Conservation (phyloP, 192 early-diverging fungal genomes). For the Coemansia sp. region DNA sequence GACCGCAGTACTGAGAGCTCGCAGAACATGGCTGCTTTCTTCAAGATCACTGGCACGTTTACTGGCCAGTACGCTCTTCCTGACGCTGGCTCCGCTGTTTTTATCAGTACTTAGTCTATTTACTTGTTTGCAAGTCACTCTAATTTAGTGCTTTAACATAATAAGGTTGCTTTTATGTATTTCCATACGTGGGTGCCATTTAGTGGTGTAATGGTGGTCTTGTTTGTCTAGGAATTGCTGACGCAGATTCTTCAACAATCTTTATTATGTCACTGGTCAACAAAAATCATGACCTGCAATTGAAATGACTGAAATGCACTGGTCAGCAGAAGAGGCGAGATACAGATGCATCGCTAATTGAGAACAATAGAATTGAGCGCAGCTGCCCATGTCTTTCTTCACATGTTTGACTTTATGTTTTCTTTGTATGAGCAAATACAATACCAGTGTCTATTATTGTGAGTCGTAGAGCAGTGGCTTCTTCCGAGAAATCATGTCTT, state of each 20-base stretch:
- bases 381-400: not conserved
- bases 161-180: not conserved
- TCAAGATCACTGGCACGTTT: conserved; percentile 39
- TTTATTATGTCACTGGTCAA: not conserved
- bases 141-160: not conserved
- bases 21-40: conserved; percentile 45
- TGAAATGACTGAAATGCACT: conserved; percentile 6
- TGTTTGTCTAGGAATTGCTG: not conserved
- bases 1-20: conserved; percentile 19
- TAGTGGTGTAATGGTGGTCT: not conserved
- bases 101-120: conserved; percentile 12
- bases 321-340: not conserved
- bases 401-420: not conserved
- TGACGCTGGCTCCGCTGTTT: conserved; percentile 23
- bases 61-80: conserved; percentile 31
- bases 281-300: not conserved
- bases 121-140: not conserved
- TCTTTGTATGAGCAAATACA: not conserved
- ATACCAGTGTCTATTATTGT: not conserved
- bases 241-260: not conserved
- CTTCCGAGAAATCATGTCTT: not conserved
- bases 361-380: not conserved
- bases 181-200: too few relatives aligned
- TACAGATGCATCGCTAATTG: not conserved
- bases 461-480: not conserved